Conservation (phyloP, 306 rosid species). For the Quercus dentata region DNA sequence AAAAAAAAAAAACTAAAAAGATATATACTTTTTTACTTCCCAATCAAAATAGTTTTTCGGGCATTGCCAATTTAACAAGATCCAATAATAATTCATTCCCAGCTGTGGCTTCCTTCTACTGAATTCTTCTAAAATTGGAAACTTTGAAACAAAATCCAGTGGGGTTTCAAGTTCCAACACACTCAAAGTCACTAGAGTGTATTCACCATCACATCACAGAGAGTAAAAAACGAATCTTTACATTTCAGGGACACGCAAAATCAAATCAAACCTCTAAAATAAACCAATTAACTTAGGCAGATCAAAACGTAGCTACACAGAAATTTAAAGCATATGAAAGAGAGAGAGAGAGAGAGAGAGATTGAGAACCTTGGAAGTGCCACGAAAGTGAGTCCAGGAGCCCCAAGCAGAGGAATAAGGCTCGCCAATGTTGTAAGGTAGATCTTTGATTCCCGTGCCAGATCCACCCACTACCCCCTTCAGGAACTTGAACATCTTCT, state of each 20-base stretch:
- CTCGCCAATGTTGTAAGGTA: slow-evolving; percentile 86
- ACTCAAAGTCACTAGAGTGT: too few species aligned
- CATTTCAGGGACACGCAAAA: not conserved
- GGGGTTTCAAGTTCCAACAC: too few species aligned
- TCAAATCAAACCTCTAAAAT: not conserved
- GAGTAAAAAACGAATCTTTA: not conserved
- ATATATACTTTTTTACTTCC: not conserved
- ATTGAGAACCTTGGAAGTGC: slow-evolving; percentile 67
- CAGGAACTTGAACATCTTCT: slow-evolving; percentile 70
- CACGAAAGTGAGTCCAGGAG: slow-evolving; percentile 91
- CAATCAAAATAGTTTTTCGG: not conserved
- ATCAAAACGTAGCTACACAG: not conserved
- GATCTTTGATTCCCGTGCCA: slow-evolving; percentile 82
- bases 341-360: not conserved
- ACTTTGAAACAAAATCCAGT: not conserved
- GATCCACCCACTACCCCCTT: slow-evolving; percentile 98
- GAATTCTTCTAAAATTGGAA: not conserved
- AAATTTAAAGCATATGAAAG: too few species aligned
- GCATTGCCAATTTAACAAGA: not conserved
- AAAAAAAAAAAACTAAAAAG: too few species aligned
- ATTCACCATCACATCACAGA: too few species aligned
- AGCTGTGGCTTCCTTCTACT: not conserved
- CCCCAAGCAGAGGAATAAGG: slow-evolving; percentile 94
- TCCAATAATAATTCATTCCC: not conserved
- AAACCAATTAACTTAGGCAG: not conserved